These are phyloP conservation scores for Filobasidium floriforme DNA, from an alignment of 768 basidiomycete genomes.

Conservation along the genomic window DNA sequence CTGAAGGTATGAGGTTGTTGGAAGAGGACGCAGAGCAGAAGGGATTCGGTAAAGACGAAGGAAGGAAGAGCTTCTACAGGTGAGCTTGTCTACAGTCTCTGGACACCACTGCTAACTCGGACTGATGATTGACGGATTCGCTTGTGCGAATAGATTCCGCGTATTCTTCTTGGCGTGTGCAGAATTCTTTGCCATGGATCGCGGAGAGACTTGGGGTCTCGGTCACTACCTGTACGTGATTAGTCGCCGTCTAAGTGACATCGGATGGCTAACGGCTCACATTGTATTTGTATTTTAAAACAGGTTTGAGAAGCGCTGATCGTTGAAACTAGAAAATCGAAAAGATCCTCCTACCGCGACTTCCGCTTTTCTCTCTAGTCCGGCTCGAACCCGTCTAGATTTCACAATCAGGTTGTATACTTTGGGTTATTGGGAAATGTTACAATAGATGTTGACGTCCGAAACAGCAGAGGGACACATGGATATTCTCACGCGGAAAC, in stretches of 20 bases:
- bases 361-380: too few relatives aligned
- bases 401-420: too few relatives aligned
- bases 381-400: too few relatives aligned
- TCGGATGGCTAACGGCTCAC: not conserved
- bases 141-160: slow-evolving; percentile 50
- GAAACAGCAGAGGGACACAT: too few relatives aligned
- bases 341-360: too few relatives aligned
- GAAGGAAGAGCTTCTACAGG: slow-evolving; percentile 57
- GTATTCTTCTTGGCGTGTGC: slow-evolving; percentile 68
- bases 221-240: slow-evolving; percentile 28
- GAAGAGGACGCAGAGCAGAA: slow-evolving; percentile 51
- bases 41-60: slow-evolving; percentile 52
- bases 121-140: not conserved
- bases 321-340: not conserved
- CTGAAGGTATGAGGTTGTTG: slow-evolving; percentile 52
- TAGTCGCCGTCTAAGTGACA: too few relatives aligned
- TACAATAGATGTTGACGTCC: too few relatives aligned
- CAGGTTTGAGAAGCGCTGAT: slow-evolving; percentile 3
- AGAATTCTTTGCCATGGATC: slow-evolving; percentile 59
- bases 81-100: slow-evolving; percentile 27
- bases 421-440: too few relatives aligned
- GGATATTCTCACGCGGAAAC: too few relatives aligned
- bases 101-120: too few relatives aligned
- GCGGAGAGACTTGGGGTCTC: slow-evolving; percentile 56
- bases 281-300: not conserved